Percentiles rank a stretch among this genome's conserved stretches.
Evolutionary conservation across 73 alveolate genomes (phyloP).

Genomic region (Paramecium octaurelia): DNA sequence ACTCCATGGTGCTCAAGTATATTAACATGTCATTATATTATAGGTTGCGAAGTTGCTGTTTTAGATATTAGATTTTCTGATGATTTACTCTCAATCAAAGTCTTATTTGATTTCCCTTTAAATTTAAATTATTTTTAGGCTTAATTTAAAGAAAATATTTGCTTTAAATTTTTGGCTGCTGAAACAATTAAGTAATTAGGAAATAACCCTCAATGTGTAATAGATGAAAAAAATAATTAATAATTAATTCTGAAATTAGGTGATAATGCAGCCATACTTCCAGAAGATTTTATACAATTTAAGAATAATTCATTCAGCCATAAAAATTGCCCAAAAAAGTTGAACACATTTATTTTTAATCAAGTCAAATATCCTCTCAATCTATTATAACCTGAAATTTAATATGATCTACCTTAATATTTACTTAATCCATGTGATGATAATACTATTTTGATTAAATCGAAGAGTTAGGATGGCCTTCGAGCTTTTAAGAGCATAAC

Average conservation of each 20-base stretch:
- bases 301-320: neutral
- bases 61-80: neutral
- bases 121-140: neutral
- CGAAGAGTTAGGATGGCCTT: neutral
- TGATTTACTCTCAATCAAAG: neutral
- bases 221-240: too few relatives aligned
- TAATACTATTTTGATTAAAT: neutral
- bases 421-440: neutral
- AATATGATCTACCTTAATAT: neutral
- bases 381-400: neutral
- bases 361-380: neutral
- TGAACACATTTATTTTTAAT: too few relatives aligned
- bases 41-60: conserved; percentile 3
- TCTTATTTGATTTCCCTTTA: neutral
- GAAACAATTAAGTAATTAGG: neutral
- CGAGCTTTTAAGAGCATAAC: neutral
- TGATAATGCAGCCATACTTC: neutral
- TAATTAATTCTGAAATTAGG: neutral
- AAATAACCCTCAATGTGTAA: neutral
- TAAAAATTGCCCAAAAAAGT: neutral
- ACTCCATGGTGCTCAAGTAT: neutral
- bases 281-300: neutral
- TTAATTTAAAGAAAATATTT: neutral
- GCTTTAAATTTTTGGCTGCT: neutral
- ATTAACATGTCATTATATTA: neutral